A percentile compares a stretch with the other conserved stretches of the same genome.
Conservation (phyloP, 2,329 filamentous ascomycete species). For the Coniochaeta hoffmannii region DNA sequence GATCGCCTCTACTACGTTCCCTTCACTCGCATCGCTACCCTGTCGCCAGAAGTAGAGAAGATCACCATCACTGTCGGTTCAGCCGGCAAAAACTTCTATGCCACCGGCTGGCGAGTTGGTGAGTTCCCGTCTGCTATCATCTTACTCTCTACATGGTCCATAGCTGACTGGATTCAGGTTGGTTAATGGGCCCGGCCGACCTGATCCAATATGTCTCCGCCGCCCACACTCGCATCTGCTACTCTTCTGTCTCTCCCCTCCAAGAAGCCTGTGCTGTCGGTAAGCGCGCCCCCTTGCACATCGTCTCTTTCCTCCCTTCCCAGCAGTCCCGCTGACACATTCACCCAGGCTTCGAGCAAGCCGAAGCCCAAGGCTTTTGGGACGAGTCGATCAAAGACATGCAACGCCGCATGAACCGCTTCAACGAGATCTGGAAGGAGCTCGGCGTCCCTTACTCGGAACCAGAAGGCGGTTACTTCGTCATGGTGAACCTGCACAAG, state of each 20-base stretch:
- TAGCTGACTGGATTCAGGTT: constrained; percentile 43
- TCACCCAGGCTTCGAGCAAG: constrained; percentile 64
- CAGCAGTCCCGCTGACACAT: not conserved
- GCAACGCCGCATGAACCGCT: constrained; percentile 78
- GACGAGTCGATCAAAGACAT: constrained; percentile 75
- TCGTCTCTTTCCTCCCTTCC: not conserved
- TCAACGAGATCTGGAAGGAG: constrained; percentile 74
- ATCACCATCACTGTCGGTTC: constrained; percentile 89
- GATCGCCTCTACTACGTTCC: constrained; percentile 90
- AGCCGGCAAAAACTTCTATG: constrained; percentile 95
- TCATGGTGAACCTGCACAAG: constrained; percentile 85
- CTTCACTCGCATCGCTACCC: constrained; percentile 81
- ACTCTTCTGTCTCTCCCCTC: constrained; percentile 81
- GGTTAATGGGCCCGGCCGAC: constrained; percentile 80
- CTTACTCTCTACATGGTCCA: not conserved
- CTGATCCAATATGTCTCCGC: constrained; percentile 84
- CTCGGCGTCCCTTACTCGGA: constrained; percentile 76
- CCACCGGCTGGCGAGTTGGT: constrained; percentile 86
- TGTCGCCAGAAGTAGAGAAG: constrained; percentile 79
- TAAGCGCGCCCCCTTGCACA: not conserved
- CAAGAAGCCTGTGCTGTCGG: constrained; percentile 86
- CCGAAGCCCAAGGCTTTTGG: constrained; percentile 81
- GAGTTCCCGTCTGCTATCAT: constrained; percentile 9
- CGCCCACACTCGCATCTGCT: constrained; percentile 95
- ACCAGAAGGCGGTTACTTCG: constrained; percentile 93